These are phyloP conservation scores for Schizochytrium sp. DNA, from an alignment of 108 stramenopile species.

Conservation along the genomic window DNA sequence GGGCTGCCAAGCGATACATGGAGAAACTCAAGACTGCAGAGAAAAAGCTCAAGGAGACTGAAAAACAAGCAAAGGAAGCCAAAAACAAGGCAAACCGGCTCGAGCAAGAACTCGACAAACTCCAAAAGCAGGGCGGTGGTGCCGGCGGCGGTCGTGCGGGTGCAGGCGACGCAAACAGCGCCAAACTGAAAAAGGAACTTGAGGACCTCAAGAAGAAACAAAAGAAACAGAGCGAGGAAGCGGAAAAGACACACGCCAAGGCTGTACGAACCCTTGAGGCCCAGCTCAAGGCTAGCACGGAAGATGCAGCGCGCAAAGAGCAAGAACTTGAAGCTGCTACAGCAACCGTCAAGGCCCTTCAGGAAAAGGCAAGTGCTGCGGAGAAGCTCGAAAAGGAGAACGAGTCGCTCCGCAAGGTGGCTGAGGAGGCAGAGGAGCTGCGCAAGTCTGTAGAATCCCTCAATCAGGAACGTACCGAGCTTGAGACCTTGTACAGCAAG, in stretches of 20 bases:
- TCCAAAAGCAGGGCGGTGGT: not conserved
- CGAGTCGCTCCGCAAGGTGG: conserved; percentile 20
- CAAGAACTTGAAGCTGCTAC: not conserved
- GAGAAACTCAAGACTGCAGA: conserved; percentile 10
- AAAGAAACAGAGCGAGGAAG: conserved; percentile 22
- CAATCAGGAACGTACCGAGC: conserved; percentile 9
- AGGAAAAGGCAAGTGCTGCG: not conserved
- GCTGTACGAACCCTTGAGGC: not conserved
- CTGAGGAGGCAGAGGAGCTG: conserved; percentile 23
- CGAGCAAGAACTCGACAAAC: conserved; percentile 5
- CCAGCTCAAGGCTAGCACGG: not conserved
- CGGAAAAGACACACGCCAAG: not conserved
- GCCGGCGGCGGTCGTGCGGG: not conserved
- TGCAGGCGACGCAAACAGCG: not conserved
- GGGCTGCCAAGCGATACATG: not conserved
- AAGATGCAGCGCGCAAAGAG: not conserved
- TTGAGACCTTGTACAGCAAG: conserved; percentile 25
- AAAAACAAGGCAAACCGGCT: not conserved
- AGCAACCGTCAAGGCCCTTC: not conserved
- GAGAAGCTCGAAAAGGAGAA: conserved; percentile 38
- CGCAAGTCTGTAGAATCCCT: conserved; percentile 19
- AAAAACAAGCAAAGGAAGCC: not conserved
- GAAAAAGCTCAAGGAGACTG: conserved; percentile 12
- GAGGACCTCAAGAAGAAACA: conserved; percentile 30
- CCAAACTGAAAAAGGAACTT: conserved; percentile 21